These are phyloP conservation scores for Beauveria asiatica DNA, from an alignment of 2,329 filamentous ascomycete genomes.

Conservation along the genomic window DNA sequence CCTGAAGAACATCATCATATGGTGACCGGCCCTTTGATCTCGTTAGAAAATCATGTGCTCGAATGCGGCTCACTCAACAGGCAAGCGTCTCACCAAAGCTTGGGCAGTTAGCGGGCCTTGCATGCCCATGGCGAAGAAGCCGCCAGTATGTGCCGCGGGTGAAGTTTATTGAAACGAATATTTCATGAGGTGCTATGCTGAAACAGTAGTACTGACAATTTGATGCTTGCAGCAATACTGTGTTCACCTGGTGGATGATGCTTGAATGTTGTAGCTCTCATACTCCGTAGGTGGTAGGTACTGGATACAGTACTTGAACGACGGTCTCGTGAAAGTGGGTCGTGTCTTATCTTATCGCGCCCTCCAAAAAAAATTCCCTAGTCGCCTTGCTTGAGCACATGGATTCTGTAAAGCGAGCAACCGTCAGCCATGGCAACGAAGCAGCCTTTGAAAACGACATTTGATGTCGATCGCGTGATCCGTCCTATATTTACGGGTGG, in stretches of 20 bases:
- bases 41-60: slow-evolving; percentile 3
- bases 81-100: slow-evolving; percentile 38
- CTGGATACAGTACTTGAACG: not conserved
- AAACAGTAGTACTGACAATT: not conserved
- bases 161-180: not conserved
- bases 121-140: slow-evolving; percentile 36
- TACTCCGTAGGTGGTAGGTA: not conserved
- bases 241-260: not conserved
- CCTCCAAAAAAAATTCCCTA: slow-evolving; percentile 10
- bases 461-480: slow-evolving; percentile 73
- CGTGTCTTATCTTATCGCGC: slow-evolving; percentile 9
- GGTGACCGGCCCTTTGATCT: slow-evolving; percentile 45
- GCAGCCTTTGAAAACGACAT: slow-evolving; percentile 72
- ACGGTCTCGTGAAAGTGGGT: not conserved
- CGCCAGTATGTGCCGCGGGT: not conserved
- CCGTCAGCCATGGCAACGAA: slow-evolving; percentile 47
- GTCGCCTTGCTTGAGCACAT: not conserved
- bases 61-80: not conserved
- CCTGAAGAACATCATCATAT: slow-evolving; percentile 48
- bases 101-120: slow-evolving; percentile 48
- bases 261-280: not conserved
- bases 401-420: not conserved
- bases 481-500: slow-evolving; percentile 93
- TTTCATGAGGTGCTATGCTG: not conserved
- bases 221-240: slow-evolving; percentile 11